Evolutionary conservation across 2,329 filamentous ascomycete species (phyloP).

Genomic region (Paracorniculantispora psalliotae): DNA sequence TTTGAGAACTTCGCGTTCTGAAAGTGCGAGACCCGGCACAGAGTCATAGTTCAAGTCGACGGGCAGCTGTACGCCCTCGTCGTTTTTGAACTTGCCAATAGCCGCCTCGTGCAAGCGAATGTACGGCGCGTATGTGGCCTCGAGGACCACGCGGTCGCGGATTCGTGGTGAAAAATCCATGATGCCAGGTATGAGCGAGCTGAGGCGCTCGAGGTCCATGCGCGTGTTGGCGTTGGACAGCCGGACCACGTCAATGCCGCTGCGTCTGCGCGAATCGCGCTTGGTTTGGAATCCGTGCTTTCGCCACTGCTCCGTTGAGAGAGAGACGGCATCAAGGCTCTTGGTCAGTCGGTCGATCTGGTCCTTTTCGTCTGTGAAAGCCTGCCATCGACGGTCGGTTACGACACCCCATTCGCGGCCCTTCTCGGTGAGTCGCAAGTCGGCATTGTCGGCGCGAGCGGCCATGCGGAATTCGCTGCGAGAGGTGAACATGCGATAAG

Average conservation of each 20-base stretch:
- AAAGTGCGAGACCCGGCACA: conserved; percentile 70
- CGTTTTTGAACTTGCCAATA: conserved; percentile 63
- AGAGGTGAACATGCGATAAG: conserved; percentile 97
- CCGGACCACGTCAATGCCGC: conserved; percentile 75
- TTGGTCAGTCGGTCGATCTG: conserved; percentile 63
- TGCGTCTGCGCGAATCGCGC: conserved; percentile 60
- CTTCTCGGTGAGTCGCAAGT: conserved; percentile 74
- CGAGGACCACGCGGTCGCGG: conserved; percentile 67
- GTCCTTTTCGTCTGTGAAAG: conserved; percentile 58
- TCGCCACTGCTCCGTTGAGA: conserved; percentile 63
- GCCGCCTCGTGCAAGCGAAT: conserved; percentile 65
- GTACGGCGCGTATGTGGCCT: conserved; percentile 83
- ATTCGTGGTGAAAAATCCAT: conserved; percentile 52
- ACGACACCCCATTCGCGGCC: conserved; percentile 75
- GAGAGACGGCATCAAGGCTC: conserved; percentile 52
- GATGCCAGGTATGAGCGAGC: conserved; percentile 52
- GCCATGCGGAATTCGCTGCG: conserved; percentile 94
- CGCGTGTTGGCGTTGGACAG: conserved; percentile 49
- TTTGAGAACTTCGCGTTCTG: conserved; percentile 69
- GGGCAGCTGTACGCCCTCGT: conserved; percentile 72
- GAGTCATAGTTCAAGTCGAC: conserved; percentile 68
- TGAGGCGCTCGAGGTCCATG: conserved; percentile 48
- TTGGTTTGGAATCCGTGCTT: conserved; percentile 64
- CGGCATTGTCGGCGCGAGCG: conserved; percentile 88
- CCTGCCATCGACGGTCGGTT: conserved; percentile 69